Evolutionary conservation across 208 protist genomes (phyloP), one percentile per base, ranked within the genome.

Genomic region (Jaenimonas drosophilae): DNA sequence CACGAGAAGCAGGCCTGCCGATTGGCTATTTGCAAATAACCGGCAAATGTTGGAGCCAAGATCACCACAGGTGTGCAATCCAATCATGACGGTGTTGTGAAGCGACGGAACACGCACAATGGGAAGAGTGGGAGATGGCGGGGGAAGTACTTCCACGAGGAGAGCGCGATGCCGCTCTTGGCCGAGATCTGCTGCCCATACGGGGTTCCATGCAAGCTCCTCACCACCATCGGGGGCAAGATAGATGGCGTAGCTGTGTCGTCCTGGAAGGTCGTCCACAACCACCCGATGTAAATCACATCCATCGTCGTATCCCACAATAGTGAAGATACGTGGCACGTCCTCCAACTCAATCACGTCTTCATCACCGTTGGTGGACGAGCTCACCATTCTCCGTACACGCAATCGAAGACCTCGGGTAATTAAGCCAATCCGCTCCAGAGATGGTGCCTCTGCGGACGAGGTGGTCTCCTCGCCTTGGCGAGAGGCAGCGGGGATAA

Each of bases 21-120:
- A 65, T 2, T 40, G 17, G 36, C 56, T 76, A 45, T 55, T 17
- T 3, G 44, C 3, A 43, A 86, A 94, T 11, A 90, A 51, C 21
- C 75, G 72, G 50, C 80, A 91, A 17, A 89, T 63, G 21, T 71
- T 82, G n/a, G 82, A 71, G 20, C 86, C 86, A 25, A 94, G 64
- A 50, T 94, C 80, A 20, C 86, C 86, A 48, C 86, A 94, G 1
- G 82, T 59, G 64, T 94, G 86, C 19, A 94, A 69, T 12, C 86
- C 86, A 19, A 88, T 76, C 33, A 90, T 54, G 2, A 82, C 57
- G 2, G 62, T 68, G 50, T 87, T 87, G 9, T 63, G 51, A 20
- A 93, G 59, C 24, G 72, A 74, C 21, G 84, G 84, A 2, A 89
- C 77, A 17, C 24, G 40, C n/a, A 93, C 67, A 12, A 54, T 42